These are phyloP conservation scores for Urtica urens DNA, from an alignment of 306 rosid genomes.

Conservation along the genomic window DNA sequence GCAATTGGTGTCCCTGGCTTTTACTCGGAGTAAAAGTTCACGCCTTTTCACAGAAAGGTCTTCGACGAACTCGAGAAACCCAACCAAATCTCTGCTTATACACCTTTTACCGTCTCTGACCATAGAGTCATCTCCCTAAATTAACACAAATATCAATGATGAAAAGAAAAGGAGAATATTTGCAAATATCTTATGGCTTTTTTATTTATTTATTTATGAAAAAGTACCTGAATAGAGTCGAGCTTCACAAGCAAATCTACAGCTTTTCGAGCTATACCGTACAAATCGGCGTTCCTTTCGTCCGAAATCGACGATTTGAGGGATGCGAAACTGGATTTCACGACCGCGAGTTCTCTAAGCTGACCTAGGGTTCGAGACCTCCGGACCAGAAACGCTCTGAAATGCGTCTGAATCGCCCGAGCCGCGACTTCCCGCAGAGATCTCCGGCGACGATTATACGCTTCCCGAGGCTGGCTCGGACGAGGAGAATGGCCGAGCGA, in stretches of 20 bases:
- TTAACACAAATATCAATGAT: too few species aligned
- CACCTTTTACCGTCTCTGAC: conserved; percentile 55
- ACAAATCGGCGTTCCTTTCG: conserved; percentile 30
- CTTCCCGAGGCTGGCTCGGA: conserved; percentile 4
- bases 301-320: conserved; percentile 44
- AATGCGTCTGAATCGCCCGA: conserved; percentile 63
- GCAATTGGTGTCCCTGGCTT: conserved; percentile 6
- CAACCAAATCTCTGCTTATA: conserved; percentile 54
- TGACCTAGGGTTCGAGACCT: conserved; percentile 71
- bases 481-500: conserved; percentile 36
- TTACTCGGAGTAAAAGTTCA: conserved; percentile 18
- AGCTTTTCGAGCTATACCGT: conserved; percentile 38
- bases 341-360: conserved; percentile 64
- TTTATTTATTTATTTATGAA: background rate
- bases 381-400: conserved; percentile 76
- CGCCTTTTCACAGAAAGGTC: conserved; percentile 40
- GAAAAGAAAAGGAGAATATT: too few species aligned
- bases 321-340: conserved; percentile 47
- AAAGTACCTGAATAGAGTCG: conserved; percentile 73
- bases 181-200: too few species aligned
- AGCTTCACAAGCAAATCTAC: conserved; percentile 60
- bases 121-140: conserved; percentile 53
- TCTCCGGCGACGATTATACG: background rate
- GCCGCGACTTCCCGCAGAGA: conserved; percentile 69
- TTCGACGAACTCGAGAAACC: conserved; percentile 61